These are phyloP conservation scores for Pythium oligandrum DNA, from an alignment of 352 stramenopile genomes.

Conservation along the genomic window DNA sequence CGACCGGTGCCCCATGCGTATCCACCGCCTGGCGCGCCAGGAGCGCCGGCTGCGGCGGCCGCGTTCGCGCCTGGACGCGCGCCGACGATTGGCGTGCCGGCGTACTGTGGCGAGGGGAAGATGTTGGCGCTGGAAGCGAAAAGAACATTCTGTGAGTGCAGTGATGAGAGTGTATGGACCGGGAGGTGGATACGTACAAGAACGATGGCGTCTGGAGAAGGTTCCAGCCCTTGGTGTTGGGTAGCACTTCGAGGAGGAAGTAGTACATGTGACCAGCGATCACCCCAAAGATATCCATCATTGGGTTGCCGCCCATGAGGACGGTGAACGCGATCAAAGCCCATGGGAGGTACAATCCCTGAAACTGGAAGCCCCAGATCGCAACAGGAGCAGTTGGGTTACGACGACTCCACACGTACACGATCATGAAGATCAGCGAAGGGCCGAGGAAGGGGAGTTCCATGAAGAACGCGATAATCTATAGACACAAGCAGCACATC, in stretches of 20 bases:
- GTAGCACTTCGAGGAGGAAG: constrained; percentile 85
- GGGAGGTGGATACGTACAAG: constrained; percentile 48
- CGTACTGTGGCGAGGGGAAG: constrained; percentile 59
- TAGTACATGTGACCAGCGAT: constrained; percentile 88
- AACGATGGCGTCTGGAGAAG: constrained; percentile 75
- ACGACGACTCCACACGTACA: constrained; percentile 89
- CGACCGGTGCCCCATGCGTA: constrained; percentile 71
- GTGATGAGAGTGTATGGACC: not conserved
- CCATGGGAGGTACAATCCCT: constrained; percentile 87
- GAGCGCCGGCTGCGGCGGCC: constrained; percentile 23
- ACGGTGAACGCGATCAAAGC: constrained; percentile 87
- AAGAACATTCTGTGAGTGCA: constrained; percentile 5
- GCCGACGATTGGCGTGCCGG: constrained; percentile 57
- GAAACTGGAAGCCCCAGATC: constrained; percentile 87
- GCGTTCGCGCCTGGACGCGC: constrained; percentile 27
- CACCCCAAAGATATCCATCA: constrained; percentile 85
- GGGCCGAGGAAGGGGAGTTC: constrained; percentile 75
- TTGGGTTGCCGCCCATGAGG: constrained; percentile 79
- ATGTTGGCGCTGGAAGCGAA: constrained; percentile 35
- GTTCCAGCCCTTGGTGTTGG: constrained; percentile 80
- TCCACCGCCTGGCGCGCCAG: constrained; percentile 32
- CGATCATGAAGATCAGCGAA: constrained; percentile 88
- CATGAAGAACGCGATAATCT: constrained; percentile 85
- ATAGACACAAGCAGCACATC: not conserved
- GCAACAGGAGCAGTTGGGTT: constrained; percentile 76